These are phyloP conservation scores for Alnus rubra DNA, from an alignment of 306 rosid genomes.

Conservation along the genomic window DNA sequence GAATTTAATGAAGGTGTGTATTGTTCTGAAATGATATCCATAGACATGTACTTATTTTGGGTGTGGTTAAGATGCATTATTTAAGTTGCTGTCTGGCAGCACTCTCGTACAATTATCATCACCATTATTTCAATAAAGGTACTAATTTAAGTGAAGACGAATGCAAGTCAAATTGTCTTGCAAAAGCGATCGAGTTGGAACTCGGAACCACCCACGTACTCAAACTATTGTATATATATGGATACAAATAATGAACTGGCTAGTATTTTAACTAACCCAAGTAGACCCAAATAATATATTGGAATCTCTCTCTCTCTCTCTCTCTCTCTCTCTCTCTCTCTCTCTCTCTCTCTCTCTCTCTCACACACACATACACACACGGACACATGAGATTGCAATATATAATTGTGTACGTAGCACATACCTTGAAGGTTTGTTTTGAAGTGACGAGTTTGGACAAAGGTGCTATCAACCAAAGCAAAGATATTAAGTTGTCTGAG, in stretches of 20 bases:
- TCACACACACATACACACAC: neutral
- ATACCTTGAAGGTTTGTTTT: constrained; percentile 16
- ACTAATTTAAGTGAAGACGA: neutral
- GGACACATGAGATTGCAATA: neutral
- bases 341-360: constrained; percentile 4
- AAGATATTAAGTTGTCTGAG: constrained; percentile 22
- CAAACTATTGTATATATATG: neutral
- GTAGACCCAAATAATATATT: neutral
- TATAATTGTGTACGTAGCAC: constrained; percentile 12
- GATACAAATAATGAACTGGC: neutral
- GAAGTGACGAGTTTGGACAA: constrained; percentile 26
- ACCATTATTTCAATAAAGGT: neutral
- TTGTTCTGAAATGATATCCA: neutral
- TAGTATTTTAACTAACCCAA: neutral
- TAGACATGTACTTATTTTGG: too few species aligned
- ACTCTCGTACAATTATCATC: too few species aligned
- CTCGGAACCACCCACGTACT: neutral
- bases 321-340: constrained; percentile 2
- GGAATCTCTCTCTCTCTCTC: constrained; percentile 9
- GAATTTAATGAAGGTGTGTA: neutral
- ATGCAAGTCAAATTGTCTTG: neutral
- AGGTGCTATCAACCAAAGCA: constrained; percentile 33
- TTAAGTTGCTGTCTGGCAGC: too few species aligned
- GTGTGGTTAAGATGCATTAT: too few species aligned
- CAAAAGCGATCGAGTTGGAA: neutral